A percentile compares a stretch with the other conserved stretches of the same genome.
These are phyloP conservation scores for Durotheca rogersii DNA, from an alignment of 495 filamentous ascomycete genomes.

Conservation along the genomic window DNA sequence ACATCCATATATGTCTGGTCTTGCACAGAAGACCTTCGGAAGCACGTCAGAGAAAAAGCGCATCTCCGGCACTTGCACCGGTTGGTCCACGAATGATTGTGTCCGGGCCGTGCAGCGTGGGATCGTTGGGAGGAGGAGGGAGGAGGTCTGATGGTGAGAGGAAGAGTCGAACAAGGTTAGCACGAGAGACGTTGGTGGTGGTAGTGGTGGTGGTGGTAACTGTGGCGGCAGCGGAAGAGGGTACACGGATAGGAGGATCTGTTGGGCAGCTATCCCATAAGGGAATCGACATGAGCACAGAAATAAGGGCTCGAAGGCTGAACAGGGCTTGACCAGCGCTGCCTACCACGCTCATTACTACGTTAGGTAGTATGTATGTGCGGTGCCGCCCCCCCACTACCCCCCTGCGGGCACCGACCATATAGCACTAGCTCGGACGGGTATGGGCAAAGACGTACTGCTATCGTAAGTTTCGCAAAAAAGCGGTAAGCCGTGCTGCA, in stretches of 20 bases:
- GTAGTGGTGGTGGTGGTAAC: too few species aligned
- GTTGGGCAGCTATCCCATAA: conserved; percentile 14
- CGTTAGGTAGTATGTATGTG: too few species aligned
- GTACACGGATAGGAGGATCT: conserved; percentile 9
- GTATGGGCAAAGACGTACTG: conserved; percentile 13
- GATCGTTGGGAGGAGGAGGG: conserved; percentile 26
- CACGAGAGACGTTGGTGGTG: conserved; percentile 19
- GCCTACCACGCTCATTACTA: too few species aligned
- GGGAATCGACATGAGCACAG: conserved; percentile 19
- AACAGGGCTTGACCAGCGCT: conserved; percentile 16
- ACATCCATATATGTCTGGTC: conserved; percentile 14
- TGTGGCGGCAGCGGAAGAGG: too few species aligned
- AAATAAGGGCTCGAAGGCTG: conserved; percentile 9
- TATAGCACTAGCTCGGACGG: conserved; percentile 14
- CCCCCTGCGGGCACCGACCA: neutral
- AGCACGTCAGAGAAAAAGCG: conserved; percentile 23
- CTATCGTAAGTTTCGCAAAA: conserved; percentile 11
- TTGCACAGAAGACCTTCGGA: conserved; percentile 12
- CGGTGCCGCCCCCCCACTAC: too few species aligned
- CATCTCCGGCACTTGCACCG: conserved; percentile 17
- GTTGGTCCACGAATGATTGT: conserved; percentile 21
- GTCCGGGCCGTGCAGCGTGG: conserved; percentile 27
- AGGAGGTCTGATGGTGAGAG: conserved; percentile 9
- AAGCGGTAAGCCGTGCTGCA: conserved; percentile 25
- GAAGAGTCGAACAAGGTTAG: conserved; percentile 11